Conservation (phyloP, 805 yeast species). For the Ogataea methylovora region DNA sequence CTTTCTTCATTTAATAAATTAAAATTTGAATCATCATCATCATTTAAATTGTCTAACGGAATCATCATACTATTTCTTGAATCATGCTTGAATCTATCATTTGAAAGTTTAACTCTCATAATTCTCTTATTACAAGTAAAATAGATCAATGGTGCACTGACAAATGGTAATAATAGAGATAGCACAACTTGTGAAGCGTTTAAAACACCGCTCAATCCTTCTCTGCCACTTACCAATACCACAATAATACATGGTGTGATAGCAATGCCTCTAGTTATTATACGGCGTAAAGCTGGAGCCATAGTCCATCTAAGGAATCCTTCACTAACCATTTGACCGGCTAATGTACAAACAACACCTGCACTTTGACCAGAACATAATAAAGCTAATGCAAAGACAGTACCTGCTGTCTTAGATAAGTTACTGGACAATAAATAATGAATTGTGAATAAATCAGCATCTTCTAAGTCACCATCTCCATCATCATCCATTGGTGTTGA, state of each 20-base stretch:
- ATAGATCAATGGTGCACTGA: conserved; percentile 80
- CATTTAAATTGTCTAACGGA: conserved; percentile 9
- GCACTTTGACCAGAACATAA: conserved; percentile 92
- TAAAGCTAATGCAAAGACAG: conserved; percentile 82
- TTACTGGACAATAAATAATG: conserved; percentile 63
- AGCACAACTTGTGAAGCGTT: conserved; percentile 81
- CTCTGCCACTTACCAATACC: conserved; percentile 66
- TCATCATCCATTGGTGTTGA: conserved; percentile 30
- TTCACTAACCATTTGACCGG: conserved; percentile 91
- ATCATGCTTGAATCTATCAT: not conserved
- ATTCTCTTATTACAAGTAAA: conserved; percentile 59
- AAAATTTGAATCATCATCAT: not conserved
- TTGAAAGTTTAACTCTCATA: conserved; percentile 25
- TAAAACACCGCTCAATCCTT: conserved; percentile 67
- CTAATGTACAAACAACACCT: conserved; percentile 87
- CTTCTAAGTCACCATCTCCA: conserved; percentile 54
- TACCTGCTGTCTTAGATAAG: conserved; percentile 79
- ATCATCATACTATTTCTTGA: conserved; percentile 10
- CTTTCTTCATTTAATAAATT: conserved; percentile 6
- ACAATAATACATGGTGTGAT: conserved; percentile 79
- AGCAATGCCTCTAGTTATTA: conserved; percentile 77
- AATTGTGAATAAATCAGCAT: conserved; percentile 78
- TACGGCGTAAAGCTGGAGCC: conserved; percentile 74
- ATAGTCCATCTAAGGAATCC: conserved; percentile 79
- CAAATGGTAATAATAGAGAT: conserved; percentile 74